phyloP scores from a whole-genome alignment of 2,329 filamentous ascomycete species.

The Aspergillus sojae region DNA sequence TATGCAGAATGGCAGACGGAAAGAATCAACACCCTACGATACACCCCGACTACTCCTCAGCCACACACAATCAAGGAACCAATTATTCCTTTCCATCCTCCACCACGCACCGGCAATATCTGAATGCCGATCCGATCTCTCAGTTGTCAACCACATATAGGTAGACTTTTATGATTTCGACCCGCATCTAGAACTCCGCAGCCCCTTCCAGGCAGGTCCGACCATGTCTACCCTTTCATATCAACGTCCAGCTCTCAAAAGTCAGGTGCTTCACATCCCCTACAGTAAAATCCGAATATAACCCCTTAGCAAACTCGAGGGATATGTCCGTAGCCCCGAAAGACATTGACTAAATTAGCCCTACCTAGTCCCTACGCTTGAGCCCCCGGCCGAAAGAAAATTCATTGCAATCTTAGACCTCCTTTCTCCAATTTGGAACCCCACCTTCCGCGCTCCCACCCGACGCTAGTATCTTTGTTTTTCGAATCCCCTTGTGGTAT shows the following conservation, averaged over 20 bases:
- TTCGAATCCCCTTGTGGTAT: background rate
- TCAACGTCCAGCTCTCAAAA: background rate
- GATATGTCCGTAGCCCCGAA: background rate
- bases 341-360: slow-evolving; percentile 1
- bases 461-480: slow-evolving; percentile 12
- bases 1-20: background rate
- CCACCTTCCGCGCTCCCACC: slow-evolving; percentile 12
- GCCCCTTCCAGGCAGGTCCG: background rate
- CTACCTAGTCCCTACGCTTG: background rate
- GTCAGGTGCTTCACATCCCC: background rate
- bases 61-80: background rate
- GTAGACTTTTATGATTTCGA: background rate
- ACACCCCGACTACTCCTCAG: background rate
- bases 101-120: background rate
- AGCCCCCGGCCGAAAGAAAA: background rate
- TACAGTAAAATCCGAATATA: background rate
- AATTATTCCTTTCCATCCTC: background rate
- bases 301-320: background rate
- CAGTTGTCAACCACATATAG: background rate
- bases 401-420: background rate
- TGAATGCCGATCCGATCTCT: background rate
- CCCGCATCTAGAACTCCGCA: background rate
- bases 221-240: background rate
- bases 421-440: background rate
- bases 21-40: background rate